A percentile compares a stretch with the other conserved stretches of the same genome.
phyloP scores from a whole-genome alignment of 768 basidiomycete species.

The Candolleomyces aberdarensis region DNA sequence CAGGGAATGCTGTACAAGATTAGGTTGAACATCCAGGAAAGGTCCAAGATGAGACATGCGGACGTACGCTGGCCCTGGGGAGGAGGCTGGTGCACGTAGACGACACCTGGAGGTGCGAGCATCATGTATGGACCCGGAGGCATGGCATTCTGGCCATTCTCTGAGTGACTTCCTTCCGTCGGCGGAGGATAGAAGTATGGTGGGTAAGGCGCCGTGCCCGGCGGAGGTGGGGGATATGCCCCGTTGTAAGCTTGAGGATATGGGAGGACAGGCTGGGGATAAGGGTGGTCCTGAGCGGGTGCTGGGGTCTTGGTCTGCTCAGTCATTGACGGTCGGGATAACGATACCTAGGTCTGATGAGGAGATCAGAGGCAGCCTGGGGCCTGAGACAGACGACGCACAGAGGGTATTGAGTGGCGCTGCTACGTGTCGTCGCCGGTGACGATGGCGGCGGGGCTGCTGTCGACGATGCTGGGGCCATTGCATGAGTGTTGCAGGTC shows the following conservation, averaged over 20 bases:
- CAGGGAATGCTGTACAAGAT: slow-evolving; percentile 17
- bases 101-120: slow-evolving; percentile 39
- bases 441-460: slow-evolving; percentile 1
- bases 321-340: slow-evolving; percentile 21
- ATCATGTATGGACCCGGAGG: slow-evolving; percentile 40
- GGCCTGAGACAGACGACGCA: too few relatives aligned
- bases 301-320: slow-evolving; percentile 29
- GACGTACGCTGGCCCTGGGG: slow-evolving; percentile 36
- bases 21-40: not conserved
- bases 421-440: not conserved
- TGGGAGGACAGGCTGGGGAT: slow-evolving; percentile 29
- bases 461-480: slow-evolving; percentile 1
- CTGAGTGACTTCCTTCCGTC: slow-evolving; percentile 32
- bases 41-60: not conserved
- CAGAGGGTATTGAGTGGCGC: not conserved
- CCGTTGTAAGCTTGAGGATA: slow-evolving; percentile 30
- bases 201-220: slow-evolving; percentile 32
- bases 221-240: slow-evolving; percentile 27
- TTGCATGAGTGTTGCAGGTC: slow-evolving; percentile 11
- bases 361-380: not conserved
- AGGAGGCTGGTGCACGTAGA: slow-evolving; percentile 38
- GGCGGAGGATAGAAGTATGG: slow-evolving; percentile 43
- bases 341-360: not conserved
- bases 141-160: slow-evolving; percentile 29
- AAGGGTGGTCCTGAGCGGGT: slow-evolving; percentile 29